Percentiles rank a stretch among this genome's conserved stretches.
Conservation (phyloP, 345 rosid species). For the Eucalyptus cloeziana region DNA sequence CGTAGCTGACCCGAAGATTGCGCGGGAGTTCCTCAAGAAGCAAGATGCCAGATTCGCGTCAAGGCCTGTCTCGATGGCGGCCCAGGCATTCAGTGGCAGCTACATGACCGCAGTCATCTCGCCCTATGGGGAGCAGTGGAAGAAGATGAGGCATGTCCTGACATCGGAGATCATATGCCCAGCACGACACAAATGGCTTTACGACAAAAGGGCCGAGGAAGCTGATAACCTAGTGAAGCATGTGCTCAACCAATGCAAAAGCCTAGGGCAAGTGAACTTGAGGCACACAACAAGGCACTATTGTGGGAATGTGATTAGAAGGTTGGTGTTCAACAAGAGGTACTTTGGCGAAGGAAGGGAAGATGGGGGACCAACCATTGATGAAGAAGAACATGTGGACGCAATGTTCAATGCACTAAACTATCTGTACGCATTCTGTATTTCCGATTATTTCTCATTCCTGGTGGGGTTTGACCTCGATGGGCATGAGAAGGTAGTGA, state of each 20-base stretch:
- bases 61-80: not conserved
- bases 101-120: slow-evolving; percentile 1
- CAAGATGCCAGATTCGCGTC: not conserved
- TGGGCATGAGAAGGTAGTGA: not conserved
- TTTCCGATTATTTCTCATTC: slow-evolving; percentile 1
- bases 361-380: not conserved
- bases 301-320: not conserved
- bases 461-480: not conserved
- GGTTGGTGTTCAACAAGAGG: not conserved
- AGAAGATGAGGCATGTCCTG: not conserved
- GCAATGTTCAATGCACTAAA: not conserved
- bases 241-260: slow-evolving; percentile 1
- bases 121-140: not conserved
- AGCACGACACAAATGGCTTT: not conserved
- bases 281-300: not conserved
- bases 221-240: not conserved
- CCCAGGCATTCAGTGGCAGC: not conserved
- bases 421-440: not conserved
- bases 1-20: not conserved
- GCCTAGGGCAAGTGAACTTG: not conserved
- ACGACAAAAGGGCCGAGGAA: not conserved
- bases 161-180: not conserved
- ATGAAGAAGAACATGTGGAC: not conserved
- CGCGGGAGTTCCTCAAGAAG: not conserved
- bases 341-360: not conserved